phyloP scores from a whole-genome alignment of 345 rosid species.

The Corchorus olitorius region DNA sequence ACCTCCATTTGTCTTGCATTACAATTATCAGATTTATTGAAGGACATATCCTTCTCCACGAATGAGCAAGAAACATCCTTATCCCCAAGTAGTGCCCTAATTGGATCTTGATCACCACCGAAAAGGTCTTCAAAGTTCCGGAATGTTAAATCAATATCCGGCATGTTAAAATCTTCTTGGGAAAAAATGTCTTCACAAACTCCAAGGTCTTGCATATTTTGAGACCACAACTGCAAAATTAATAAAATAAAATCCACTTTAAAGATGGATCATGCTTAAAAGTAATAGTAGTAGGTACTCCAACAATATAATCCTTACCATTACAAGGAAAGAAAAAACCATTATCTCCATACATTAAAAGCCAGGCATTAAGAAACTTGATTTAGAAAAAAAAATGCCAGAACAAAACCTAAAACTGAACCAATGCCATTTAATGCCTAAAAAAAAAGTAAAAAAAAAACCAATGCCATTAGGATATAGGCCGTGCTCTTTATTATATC shows the following conservation, averaged over 20 bases:
- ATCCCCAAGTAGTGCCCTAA: conserved; percentile 33
- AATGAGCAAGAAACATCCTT: conserved; percentile 42
- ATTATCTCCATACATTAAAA: neutral
- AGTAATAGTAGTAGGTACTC: neutral
- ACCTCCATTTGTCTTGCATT: conserved; percentile 37
- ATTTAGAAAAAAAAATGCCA: neutral
- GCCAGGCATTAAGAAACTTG: neutral
- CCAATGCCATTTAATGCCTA: too few species aligned
- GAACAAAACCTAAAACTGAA: too few species aligned
- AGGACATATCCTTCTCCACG: conserved; percentile 34
- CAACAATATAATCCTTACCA: neutral
- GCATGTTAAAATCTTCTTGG: conserved; percentile 62
- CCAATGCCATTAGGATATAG: too few species aligned
- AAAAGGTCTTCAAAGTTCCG: conserved; percentile 78
- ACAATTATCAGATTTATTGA: conserved; percentile 34
- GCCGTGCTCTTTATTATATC: neutral
- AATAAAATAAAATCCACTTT: neutral
- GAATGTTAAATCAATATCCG: conserved; percentile 79
- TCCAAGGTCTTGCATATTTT: conserved; percentile 84
- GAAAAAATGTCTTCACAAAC: conserved; percentile 67
- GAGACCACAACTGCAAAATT: conserved; percentile 67
- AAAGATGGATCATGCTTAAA: neutral
- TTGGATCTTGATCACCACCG: conserved; percentile 57
- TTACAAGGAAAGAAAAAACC: neutral
- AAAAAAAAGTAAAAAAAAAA: too few species aligned